Evolutionary conservation across 2,329 filamentous ascomycete genomes (phyloP).

Genomic region (Botrytis squamosa): DNA sequence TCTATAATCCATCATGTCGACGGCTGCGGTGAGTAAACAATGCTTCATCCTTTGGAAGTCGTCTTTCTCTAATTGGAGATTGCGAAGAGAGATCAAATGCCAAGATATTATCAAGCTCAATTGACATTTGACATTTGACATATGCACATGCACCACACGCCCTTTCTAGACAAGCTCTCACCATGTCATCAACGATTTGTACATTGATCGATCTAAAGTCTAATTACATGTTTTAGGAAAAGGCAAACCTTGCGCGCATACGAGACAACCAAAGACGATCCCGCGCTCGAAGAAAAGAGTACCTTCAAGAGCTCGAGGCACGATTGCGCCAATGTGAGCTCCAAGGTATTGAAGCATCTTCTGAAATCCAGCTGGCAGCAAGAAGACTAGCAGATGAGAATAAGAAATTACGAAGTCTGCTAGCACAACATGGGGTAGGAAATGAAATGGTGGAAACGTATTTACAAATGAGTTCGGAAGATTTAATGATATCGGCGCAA

Average conservation of each 20-base stretch:
- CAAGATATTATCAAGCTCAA: slow-evolving; percentile 1
- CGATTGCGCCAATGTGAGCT: slow-evolving; percentile 63
- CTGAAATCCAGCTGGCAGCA: slow-evolving; percentile 71
- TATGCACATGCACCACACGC: not conserved
- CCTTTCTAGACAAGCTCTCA: not conserved
- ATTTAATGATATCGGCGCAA: slow-evolving; percentile 22
- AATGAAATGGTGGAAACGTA: slow-evolving; percentile 51
- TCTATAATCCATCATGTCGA: not conserved
- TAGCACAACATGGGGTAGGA: slow-evolving; percentile 56
- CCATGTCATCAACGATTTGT: not conserved
- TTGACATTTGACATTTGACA: not conserved
- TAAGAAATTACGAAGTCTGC: slow-evolving; percentile 57
- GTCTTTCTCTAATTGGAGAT: not conserved
- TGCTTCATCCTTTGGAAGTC: not conserved
- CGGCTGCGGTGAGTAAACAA: slow-evolving; percentile 8
- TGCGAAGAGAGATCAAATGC: not conserved
- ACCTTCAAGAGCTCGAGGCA: slow-evolving; percentile 66
- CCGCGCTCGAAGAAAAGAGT: slow-evolving; percentile 72
- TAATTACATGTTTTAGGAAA: slow-evolving; percentile 30
- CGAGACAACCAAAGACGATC: slow-evolving; percentile 76
- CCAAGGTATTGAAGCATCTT: slow-evolving; percentile 64
- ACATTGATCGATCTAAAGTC: not conserved
- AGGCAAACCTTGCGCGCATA: slow-evolving; percentile 54
- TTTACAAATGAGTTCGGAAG: slow-evolving; percentile 26
- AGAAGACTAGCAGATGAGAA: slow-evolving; percentile 70